Evolutionary conservation across 2,329 filamentous ascomycete species (phyloP), one percentile per base, ranked within the genome.

Genomic region (Ceratocystis huliohia): DNA sequence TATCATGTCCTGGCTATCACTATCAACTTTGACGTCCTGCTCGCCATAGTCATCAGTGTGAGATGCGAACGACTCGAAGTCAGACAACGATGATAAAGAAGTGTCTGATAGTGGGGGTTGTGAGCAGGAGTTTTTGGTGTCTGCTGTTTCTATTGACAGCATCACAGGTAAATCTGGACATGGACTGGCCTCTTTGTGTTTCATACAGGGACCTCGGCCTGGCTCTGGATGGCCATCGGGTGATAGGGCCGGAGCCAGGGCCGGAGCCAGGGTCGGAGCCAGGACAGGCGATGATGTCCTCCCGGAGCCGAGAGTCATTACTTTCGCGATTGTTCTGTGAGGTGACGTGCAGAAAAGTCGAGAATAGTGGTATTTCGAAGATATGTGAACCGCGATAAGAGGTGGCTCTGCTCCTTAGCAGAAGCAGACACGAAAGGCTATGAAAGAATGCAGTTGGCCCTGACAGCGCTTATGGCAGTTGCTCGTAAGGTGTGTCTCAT

Each of bases 51-150:
- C 56, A 45, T 48, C 22, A 46, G 44, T 7, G 15, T 56, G 65
- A 66, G 25, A 59, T 63, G 48, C 44, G 15, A 64, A 20, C n/a
- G 64, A 65, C 20, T 61, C 64, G 61, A 61, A 61, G 41, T 61
- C 64, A 44, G 64, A 61, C 41, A 65, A 48, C 44, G 64, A 65
- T n/a, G 64, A 65, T 44, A 65, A 33, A 33, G 64, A 65, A 50
- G 64, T 65, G 22, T 65, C 64, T 62, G 64, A 65, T 17, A 30
- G 44, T 6, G 17, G 64, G 25, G n/a, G 15, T 20, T 48, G 37
- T 33, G 64, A 37, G 53, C 22, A 33, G 20, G 61, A 30, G 20
- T n/a, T 13, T 7, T 48, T 61, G 30, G 56, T 28, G 25, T 13
- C 44, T 8, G 25, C 8, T n/a, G 46, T 17, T 15, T 64, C 44